Evolutionary conservation across 1,284 basidiomycete genomes (phyloP).

Genomic region (Coniferiporia sulphurascens): DNA sequence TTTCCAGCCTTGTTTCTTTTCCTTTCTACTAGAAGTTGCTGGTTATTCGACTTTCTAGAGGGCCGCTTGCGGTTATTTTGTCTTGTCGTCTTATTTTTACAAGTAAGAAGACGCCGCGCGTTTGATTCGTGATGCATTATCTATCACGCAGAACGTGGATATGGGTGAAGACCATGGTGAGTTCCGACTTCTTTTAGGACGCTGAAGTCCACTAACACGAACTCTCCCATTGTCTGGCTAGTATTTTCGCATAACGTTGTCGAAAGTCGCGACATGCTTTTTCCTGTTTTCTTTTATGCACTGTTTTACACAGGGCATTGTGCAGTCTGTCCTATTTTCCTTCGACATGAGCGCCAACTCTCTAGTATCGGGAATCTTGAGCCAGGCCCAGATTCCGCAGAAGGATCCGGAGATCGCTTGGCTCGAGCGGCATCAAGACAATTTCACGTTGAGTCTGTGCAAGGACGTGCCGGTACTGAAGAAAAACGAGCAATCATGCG

Average conservation of each 20-base stretch:
- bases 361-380: slow-evolving; percentile 36
- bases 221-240: slow-evolving; percentile 13
- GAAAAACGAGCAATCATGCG: slow-evolving; percentile 23
- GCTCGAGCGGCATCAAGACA: slow-evolving; percentile 30
- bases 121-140: not conserved
- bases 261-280: slow-evolving; percentile 39
- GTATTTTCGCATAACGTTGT: slow-evolving; percentile 32
- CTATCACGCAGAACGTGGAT: slow-evolving; percentile 10
- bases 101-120: not conserved
- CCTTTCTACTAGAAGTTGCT: not conserved
- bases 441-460: slow-evolving; percentile 41
- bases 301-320: slow-evolving; percentile 33
- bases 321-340: slow-evolving; percentile 46
- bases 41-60: not conserved
- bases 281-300: slow-evolving; percentile 36
- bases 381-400: slow-evolving; percentile 32
- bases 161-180: slow-evolving; percentile 17
- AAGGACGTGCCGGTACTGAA: slow-evolving; percentile 35
- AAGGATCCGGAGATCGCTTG: slow-evolving; percentile 33
- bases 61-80: not conserved
- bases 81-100: not conserved
- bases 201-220: not conserved
- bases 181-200: not conserved
- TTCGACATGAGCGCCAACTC: slow-evolving; percentile 39
- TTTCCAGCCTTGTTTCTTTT: not conserved